Evolutionary conservation across 768 basidiomycete genomes (phyloP).

Genomic region (Lentinula boryana): DNA sequence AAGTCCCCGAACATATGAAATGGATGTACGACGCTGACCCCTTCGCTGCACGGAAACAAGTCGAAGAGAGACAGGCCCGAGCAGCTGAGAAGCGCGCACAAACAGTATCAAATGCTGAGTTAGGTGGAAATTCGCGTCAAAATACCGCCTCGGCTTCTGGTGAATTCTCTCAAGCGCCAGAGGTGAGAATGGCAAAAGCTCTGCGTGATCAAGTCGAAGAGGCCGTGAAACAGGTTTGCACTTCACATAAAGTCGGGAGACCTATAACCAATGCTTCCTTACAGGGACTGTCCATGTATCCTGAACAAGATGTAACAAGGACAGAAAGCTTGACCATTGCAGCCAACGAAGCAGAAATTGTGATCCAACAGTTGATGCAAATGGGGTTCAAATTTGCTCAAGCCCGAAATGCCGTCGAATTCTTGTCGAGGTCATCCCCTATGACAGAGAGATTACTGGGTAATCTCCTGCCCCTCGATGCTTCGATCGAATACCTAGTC

Average conservation of each 20-base stretch:
- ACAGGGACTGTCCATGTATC: slow-evolving; percentile 48
- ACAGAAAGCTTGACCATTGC: slow-evolving; percentile 31
- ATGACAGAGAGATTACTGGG: slow-evolving; percentile 58
- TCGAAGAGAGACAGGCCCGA: slow-evolving; percentile 61
- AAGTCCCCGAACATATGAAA: slow-evolving; percentile 57
- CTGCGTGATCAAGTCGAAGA: slow-evolving; percentile 79
- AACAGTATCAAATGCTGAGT: background rate
- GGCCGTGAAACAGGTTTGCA: slow-evolving; percentile 64
- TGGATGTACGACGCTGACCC: slow-evolving; percentile 93
- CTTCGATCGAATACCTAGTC: slow-evolving; percentile 79
- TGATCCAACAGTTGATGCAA: slow-evolving; percentile 49
- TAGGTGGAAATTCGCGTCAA: slow-evolving; percentile 5
- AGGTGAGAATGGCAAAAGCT: slow-evolving; percentile 77
- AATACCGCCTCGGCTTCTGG: slow-evolving; percentile 14
- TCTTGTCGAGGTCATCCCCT: slow-evolving; percentile 50
- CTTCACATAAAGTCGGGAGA: background rate
- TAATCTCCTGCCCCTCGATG: slow-evolving; percentile 60
- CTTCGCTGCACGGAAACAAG: slow-evolving; percentile 65
- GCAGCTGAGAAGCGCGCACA: slow-evolving; percentile 38
- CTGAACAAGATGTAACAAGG: slow-evolving; percentile 28
- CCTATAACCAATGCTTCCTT: slow-evolving; percentile 5
- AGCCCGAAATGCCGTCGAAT: slow-evolving; percentile 44
- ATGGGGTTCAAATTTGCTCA: slow-evolving; percentile 65
- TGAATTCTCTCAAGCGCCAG: slow-evolving; percentile 48
- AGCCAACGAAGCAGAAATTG: slow-evolving; percentile 32